Evolutionary conservation across 345 rosid genomes (phyloP).

Genomic region (Moringa oleifera): DNA sequence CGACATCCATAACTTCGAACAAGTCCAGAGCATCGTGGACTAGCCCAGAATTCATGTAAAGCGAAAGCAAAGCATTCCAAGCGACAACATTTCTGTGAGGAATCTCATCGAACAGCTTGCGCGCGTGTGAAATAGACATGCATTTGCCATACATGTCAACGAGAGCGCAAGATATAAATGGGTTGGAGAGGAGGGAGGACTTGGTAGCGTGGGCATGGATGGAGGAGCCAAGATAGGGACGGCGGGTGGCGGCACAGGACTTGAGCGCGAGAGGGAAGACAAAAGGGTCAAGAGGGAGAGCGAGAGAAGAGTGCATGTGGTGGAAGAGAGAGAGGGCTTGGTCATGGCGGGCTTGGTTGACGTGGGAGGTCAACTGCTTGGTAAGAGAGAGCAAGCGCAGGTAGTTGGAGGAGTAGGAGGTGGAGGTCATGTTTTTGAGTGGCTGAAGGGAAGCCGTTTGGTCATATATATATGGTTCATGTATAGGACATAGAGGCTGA

Average conservation of each 20-base stretch:
- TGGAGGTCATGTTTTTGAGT: too few species aligned
- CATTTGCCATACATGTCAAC: slow-evolving; percentile 53
- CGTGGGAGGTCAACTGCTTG: slow-evolving; percentile 40
- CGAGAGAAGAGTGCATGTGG: slow-evolving; percentile 38
- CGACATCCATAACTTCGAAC: slow-evolving; percentile 40
- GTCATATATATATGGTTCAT: too few species aligned
- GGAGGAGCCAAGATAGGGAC: slow-evolving; percentile 35
- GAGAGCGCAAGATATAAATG: slow-evolving; percentile 45
- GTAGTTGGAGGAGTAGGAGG: slow-evolving; percentile 24
- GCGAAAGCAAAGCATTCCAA: slow-evolving; percentile 57
- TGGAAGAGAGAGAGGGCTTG: slow-evolving; percentile 49
- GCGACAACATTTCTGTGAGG: slow-evolving; percentile 43
- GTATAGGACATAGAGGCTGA: too few species aligned
- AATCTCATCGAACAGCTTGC: slow-evolving; percentile 55
- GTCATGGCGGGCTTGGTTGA: slow-evolving; percentile 42
- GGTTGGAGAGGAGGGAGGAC: slow-evolving; percentile 35
- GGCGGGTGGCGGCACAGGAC: slow-evolving; percentile 47
- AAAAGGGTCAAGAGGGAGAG: slow-evolving; percentile 46
- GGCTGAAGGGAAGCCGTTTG: too few species aligned
- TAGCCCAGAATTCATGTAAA: slow-evolving; percentile 32
- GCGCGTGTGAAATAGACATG: slow-evolving; percentile 35
- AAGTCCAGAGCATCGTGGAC: slow-evolving; percentile 32
- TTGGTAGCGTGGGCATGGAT: slow-evolving; percentile 41
- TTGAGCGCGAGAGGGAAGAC: slow-evolving; percentile 59
- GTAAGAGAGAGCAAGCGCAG: slow-evolving; percentile 38